Evolutionary conservation across 75 land plant genomes (phyloP), one percentile per base, ranked within the genome.

Genomic region (Azolla pinnata): DNA sequence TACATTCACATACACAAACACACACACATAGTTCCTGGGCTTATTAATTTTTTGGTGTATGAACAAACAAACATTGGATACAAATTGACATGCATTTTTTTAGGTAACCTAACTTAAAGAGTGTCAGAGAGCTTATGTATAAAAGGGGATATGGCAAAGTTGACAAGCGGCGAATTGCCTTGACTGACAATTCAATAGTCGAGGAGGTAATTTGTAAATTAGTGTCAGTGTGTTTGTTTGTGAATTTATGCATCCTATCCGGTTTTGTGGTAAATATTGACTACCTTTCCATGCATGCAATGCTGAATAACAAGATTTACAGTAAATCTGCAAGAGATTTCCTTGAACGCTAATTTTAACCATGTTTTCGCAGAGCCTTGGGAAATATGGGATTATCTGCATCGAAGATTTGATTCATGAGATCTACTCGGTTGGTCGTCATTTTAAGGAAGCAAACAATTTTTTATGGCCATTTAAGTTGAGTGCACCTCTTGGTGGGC

Each of bases 381-480:
- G 85, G n/a, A 75, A 85, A 73, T 59, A 61, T 40, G 80, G 78
- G 0, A 79, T 85, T 31, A 68, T 83, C 31, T 79, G 89, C 63
- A 74, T 82, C 34, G 86, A 85, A 56, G 89, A 82, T 66, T 86
- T 85, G 56, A 60, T 85, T 28, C 89, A 85, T 50, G 86, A 85
- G 64, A 79, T 85, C 32, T 70, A 76, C 69, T 79, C 86, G 33
- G 86, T 83, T 49, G 85, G 88, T 17, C 88, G 82, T 17, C 79
- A 84, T 55, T 81, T 81, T 61, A 78, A 75, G 67, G 67, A 81
- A 60, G 81, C 85, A 18, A 85, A 85, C 77, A 85, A 78, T 68
- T 85, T 79, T 60, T 42, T 86, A 28, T 83, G 90, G 90, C 90
- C 87, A 27, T 83, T 86, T 46, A 78, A 86, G 76, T 75, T 86